Evolutionary conservation across 2,329 filamentous ascomycete species (phyloP).

Genomic region (Monilinia fructicola): DNA sequence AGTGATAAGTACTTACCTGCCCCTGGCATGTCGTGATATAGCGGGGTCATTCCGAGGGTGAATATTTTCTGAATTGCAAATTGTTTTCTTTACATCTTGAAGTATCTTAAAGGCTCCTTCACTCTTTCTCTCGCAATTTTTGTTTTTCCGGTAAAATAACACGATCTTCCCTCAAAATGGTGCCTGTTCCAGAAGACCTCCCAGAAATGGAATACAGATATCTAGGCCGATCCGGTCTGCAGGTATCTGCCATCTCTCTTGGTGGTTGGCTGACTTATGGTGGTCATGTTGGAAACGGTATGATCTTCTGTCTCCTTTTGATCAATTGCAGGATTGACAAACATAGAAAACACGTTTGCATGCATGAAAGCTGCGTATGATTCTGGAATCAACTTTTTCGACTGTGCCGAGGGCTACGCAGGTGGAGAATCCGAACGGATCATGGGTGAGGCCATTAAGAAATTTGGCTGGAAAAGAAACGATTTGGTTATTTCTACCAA

Average conservation of each 20-base stretch:
- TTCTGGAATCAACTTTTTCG: slow-evolving; percentile 58
- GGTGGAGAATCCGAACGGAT: slow-evolving; percentile 53
- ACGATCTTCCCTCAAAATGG: slow-evolving; percentile 35
- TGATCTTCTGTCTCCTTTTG: not conserved
- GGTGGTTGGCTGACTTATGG: slow-evolving; percentile 75
- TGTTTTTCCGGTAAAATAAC: not conserved
- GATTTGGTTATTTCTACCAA: slow-evolving; percentile 59
- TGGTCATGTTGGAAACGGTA: slow-evolving; percentile 67
- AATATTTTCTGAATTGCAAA: slow-evolving; percentile 13
- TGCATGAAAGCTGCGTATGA: slow-evolving; percentile 62
- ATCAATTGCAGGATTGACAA: slow-evolving; percentile 13
- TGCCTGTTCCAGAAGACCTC: slow-evolving; percentile 43
- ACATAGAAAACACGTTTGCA: slow-evolving; percentile 54
- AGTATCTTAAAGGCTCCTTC: not conserved
- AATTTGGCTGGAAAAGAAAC: slow-evolving; percentile 56
- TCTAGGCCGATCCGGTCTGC: slow-evolving; percentile 68
- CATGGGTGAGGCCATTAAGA: slow-evolving; percentile 57
- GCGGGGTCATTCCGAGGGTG: slow-evolving; percentile 7
- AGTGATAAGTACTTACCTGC: not conserved
- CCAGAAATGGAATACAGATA: slow-evolving; percentile 68
- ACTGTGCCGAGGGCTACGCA: slow-evolving; percentile 56
- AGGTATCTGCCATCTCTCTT: slow-evolving; percentile 71
- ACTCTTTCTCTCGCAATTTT: not conserved
- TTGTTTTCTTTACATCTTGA: not conserved
- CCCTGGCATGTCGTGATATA: slow-evolving; percentile 16